Conservation (phyloP, 2,329 filamentous ascomycete genomes). For the Elsinoe perseae region DNA sequence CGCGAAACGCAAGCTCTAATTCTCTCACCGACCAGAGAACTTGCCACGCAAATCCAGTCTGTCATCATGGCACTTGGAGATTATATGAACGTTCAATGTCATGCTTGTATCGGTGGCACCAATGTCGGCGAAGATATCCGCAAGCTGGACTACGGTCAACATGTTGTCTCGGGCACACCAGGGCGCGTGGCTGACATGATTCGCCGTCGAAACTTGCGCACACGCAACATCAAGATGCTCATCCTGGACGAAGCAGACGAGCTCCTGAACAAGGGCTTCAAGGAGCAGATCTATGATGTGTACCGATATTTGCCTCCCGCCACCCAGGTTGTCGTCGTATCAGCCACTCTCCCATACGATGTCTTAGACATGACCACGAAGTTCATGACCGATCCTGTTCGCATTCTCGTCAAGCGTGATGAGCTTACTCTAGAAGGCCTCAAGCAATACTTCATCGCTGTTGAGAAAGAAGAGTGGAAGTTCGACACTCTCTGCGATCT, state of each 20-base stretch:
- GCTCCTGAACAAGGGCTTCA: conserved; percentile 85
- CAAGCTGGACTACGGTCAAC: conserved; percentile 94
- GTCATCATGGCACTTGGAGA: conserved; percentile 99
- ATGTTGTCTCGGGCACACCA: conserved; percentile 96
- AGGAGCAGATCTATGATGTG: conserved; percentile 98
- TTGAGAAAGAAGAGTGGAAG: conserved; percentile 99
- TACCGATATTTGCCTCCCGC: conserved; percentile 94
- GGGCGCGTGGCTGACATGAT: conserved; percentile 88
- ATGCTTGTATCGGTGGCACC: conserved; percentile 95
- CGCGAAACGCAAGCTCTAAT: conserved; percentile 92
- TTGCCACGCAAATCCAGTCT: conserved; percentile 96
- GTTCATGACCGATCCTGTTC: conserved; percentile 98
- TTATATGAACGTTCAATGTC: conserved; percentile 99
- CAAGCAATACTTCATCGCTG: conserved; percentile 98
- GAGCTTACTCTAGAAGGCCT: conserved; percentile 94
- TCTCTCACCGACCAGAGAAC: conserved; percentile 88
- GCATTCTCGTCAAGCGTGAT: conserved; percentile 96
- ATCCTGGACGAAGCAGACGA: conserved; percentile 71
- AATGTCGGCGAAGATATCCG: conserved; percentile 97
- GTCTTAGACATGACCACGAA: conserved; percentile 99
- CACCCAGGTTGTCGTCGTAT: conserved; percentile 97
- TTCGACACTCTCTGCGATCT: conserved; percentile 98
- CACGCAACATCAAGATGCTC: conserved; percentile 70
- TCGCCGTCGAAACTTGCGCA: conserved; percentile 63
- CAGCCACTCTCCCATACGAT: conserved; percentile 92